These are phyloP conservation scores for Diaporthe eres DNA, from an alignment of 2,329 filamentous ascomycete genomes.

Conservation along the genomic window DNA sequence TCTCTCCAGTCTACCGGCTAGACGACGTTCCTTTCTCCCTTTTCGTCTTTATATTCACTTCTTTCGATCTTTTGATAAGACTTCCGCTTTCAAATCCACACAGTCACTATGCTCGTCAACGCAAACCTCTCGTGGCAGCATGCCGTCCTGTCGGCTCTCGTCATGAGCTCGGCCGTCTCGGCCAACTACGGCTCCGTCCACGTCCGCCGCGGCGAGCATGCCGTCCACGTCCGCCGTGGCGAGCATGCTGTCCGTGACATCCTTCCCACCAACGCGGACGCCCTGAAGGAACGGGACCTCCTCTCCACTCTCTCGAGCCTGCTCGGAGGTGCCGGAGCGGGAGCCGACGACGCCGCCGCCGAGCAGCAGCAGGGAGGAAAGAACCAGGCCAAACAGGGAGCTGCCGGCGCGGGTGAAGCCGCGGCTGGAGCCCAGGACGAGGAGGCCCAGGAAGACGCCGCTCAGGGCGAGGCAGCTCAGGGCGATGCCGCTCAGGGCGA, in stretches of 20 bases:
- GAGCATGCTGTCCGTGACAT: conserved; percentile 24
- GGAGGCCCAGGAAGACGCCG: background rate
- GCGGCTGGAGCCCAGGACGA: background rate
- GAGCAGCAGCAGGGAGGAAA: background rate
- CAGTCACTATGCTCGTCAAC: conserved; percentile 31
- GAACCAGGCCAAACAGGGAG: background rate
- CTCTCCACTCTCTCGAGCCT: conserved; percentile 8
- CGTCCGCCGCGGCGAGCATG: conserved; percentile 27
- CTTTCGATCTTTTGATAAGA: conserved; percentile 32
- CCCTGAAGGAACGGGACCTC: conserved; percentile 10
- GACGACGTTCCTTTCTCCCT: conserved; percentile 21
- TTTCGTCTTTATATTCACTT: conserved; percentile 6
- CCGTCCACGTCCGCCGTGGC: conserved; percentile 16
- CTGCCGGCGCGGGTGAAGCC: conserved; percentile 3
- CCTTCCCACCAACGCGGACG: background rate
- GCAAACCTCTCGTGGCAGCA: conserved; percentile 24
- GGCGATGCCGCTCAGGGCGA: background rate
- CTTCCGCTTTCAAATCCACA: background rate
- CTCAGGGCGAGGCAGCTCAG: background rate
- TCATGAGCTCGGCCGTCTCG: conserved; percentile 35
- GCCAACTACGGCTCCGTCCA: conserved; percentile 31
- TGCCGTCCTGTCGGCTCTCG: conserved; percentile 36
- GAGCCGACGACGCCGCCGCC: background rate
- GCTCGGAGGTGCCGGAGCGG: conserved; percentile 11
- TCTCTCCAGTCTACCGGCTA: conserved; percentile 23